A percentile compares a stretch with the other conserved stretches of the same genome.
Conservation (phyloP, 192 early-diverging fungal species). For the Coemansia sp. region DNA sequence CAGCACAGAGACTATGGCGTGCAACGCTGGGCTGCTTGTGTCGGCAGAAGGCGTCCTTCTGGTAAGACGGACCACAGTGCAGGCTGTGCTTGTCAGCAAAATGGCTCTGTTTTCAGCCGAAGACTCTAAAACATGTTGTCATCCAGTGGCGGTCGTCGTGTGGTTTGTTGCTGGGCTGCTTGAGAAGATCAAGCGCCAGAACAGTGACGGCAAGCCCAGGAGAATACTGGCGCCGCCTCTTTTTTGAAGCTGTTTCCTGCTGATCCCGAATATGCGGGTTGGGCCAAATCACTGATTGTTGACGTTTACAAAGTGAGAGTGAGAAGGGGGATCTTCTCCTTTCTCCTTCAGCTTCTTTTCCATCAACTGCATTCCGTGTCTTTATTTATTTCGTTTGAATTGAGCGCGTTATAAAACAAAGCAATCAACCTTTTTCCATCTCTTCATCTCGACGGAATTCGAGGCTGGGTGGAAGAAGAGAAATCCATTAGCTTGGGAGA, state of each 20-base stretch:
- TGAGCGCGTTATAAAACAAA: background rate
- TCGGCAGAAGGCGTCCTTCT: conserved; percentile 8
- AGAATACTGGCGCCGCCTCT: conserved; percentile 3
- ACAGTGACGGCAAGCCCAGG: background rate
- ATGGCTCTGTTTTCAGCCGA: conserved; percentile 2
- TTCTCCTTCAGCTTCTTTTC: background rate
- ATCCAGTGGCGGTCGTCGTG: conserved; percentile 8
- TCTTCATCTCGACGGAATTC: background rate
- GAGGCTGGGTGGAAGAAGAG: too few relatives aligned
- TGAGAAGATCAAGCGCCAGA: conserved; percentile 3
- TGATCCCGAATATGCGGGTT: too few relatives aligned
- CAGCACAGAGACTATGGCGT: conserved; percentile 16
- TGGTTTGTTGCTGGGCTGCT: conserved; percentile 17
- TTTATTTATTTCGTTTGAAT: background rate
- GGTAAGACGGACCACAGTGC: conserved; percentile 10
- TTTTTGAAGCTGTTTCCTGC: background rate
- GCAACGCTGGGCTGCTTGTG: conserved; percentile 12
- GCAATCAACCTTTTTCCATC: background rate
- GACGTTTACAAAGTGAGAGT: too few relatives aligned
- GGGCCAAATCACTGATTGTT: too few relatives aligned
- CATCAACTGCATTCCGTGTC: background rate
- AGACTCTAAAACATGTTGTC: background rate
- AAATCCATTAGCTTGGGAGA: too few relatives aligned
- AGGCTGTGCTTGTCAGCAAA: conserved; percentile 11
- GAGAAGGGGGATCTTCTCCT: background rate